Conservation (phyloP, 2,329 filamentous ascomycete genomes). For the Macrophomina phaseolina region DNA sequence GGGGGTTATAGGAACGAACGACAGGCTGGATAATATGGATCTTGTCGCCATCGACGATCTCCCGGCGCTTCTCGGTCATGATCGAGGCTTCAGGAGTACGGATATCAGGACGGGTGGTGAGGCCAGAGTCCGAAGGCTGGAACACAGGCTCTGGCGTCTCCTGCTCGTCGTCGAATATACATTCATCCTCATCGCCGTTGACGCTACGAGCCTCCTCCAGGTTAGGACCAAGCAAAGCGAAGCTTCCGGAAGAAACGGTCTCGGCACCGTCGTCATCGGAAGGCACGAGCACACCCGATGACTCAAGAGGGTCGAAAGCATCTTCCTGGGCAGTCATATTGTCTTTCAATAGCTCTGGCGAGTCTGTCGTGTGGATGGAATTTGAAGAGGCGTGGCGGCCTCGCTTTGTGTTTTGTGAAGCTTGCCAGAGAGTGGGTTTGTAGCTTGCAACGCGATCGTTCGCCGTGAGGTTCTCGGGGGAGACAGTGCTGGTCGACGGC, state of each 20-base stretch:
- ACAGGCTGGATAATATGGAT: slow-evolving; percentile 14
- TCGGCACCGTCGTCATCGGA: slow-evolving; percentile 27
- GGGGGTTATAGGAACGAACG: slow-evolving; percentile 2
- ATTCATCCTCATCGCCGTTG: slow-evolving; percentile 9
- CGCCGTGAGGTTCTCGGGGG: slow-evolving; percentile 15
- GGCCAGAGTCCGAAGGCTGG: slow-evolving; percentile 24
- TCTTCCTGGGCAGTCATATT: slow-evolving; percentile 7
- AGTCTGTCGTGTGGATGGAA: not conserved
- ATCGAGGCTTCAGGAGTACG: slow-evolving; percentile 17
- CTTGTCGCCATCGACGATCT: slow-evolving; percentile 4
- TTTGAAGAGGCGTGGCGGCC: not conserved
- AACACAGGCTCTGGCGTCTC: slow-evolving; percentile 24
- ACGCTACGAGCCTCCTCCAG: slow-evolving; percentile 24
- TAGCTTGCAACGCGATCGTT: slow-evolving; percentile 22
- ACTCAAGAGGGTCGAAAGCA: slow-evolving; percentile 10
- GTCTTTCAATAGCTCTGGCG: not conserved
- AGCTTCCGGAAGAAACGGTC: slow-evolving; percentile 24
- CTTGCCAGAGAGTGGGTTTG: slow-evolving; percentile 4
- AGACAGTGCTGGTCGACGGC: slow-evolving; percentile 1
- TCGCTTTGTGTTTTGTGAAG: slow-evolving; percentile 16
- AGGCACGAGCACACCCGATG: slow-evolving; percentile 17
- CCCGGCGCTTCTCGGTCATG: slow-evolving; percentile 7
- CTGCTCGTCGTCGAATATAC: slow-evolving; percentile 14
- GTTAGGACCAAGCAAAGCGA: slow-evolving; percentile 15
- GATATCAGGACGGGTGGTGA: slow-evolving; percentile 23